A percentile compares a stretch with the other conserved stretches of the same genome.
Conservation (phyloP, 108 stramenopile species). For the Pseudonitzschia delicatissima region DNA sequence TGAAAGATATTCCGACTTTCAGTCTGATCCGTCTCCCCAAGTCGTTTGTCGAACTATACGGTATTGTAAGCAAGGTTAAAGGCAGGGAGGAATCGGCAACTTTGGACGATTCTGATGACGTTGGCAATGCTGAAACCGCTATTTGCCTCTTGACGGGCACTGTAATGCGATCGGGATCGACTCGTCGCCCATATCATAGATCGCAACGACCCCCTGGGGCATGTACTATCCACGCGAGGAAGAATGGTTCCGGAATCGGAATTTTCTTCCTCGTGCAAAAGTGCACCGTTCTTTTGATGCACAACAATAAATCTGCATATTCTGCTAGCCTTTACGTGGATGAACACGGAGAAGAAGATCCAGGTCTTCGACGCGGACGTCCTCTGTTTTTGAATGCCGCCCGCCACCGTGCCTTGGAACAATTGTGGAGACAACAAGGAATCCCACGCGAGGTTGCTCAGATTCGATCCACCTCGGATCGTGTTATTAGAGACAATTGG, state of each 20-base stretch:
- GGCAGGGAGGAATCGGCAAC: constrained; percentile 50
- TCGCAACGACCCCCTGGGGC: constrained; percentile 64
- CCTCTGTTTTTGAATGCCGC: constrained; percentile 86
- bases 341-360: constrained; percentile 93
- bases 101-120: constrained; percentile 62
- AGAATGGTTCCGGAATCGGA: constrained; percentile 84
- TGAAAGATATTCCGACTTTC: constrained; percentile 48
- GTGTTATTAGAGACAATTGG: constrained; percentile 92
- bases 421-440: constrained; percentile 78
- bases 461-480: constrained; percentile 84
- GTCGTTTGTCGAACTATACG: constrained; percentile 88
- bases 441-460: constrained; percentile 89
- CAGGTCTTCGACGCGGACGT: constrained; percentile 75
- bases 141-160: constrained; percentile 88
- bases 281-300: constrained; percentile 89
- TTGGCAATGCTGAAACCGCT: constrained; percentile 72
- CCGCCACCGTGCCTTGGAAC: constrained; percentile 73
- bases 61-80: constrained; percentile 79
- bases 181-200: constrained; percentile 38
- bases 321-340: constrained; percentile 90
- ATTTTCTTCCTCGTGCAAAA: constrained; percentile 91
- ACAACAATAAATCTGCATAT: constrained; percentile 91
- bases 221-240: constrained; percentile 83
- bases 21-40: constrained; percentile 79
- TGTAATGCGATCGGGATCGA: constrained; percentile 78